Evolutionary conservation across 2,329 filamentous ascomycete genomes (phyloP).

Genomic region (Niveomyces coronatus): DNA sequence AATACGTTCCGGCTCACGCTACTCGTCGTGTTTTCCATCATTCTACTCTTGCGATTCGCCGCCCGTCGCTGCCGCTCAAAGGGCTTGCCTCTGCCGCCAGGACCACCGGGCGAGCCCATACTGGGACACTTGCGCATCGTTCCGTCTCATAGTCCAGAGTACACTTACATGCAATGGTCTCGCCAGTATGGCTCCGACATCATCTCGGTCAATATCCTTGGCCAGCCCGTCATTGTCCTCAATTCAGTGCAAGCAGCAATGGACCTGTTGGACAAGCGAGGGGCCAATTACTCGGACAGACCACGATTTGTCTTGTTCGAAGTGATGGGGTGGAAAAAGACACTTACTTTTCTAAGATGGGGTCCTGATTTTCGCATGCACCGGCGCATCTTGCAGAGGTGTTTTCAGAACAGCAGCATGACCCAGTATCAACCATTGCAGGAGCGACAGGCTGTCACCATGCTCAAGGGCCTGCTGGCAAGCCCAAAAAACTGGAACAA

Average conservation of each 20-base stretch:
- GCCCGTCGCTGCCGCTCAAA: conserved; percentile 4
- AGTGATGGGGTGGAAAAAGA: conserved; percentile 35
- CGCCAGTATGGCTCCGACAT: conserved; percentile 40
- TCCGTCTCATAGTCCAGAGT: conserved; percentile 23
- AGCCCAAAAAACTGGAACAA: conserved; percentile 26
- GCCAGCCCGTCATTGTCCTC: conserved; percentile 29
- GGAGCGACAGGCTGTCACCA: conserved; percentile 21
- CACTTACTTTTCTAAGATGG: conserved; percentile 34
- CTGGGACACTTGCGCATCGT: conserved; percentile 34
- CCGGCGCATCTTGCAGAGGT: conserved; percentile 31
- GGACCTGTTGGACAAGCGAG: conserved; percentile 35
- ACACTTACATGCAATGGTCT: conserved; percentile 21
- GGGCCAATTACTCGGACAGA: conserved; percentile 33
- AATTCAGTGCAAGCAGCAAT: conserved; percentile 31
- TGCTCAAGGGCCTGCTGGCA: conserved; percentile 21
- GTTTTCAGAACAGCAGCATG: conserved; percentile 30
- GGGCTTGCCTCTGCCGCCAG: conserved; percentile 20
- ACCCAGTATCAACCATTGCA: conserved; percentile 25
- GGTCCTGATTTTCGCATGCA: conserved; percentile 33
- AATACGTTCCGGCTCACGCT: background rate
- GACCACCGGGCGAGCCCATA: conserved; percentile 26
- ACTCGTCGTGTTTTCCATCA: background rate
- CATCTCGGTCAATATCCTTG: conserved; percentile 23
- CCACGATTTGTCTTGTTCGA: conserved; percentile 34
- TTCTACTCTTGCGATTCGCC: conserved; percentile 8